These are phyloP conservation scores for Akebia trifoliata DNA, from an alignment of 164 flowering plant species.

Conservation along the genomic window DNA sequence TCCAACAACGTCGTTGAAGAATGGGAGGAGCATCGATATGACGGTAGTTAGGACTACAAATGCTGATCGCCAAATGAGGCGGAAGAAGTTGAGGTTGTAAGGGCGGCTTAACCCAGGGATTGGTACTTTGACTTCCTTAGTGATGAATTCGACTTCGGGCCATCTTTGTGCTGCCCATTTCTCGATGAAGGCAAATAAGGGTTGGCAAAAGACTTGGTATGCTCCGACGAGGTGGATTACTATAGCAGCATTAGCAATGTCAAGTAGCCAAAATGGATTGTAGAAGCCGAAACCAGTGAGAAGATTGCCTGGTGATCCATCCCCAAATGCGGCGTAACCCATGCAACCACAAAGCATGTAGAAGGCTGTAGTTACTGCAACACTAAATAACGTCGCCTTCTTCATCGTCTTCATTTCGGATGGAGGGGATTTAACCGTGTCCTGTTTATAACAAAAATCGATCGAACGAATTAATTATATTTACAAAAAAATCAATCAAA, in stretches of 20 bases:
- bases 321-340: constrained; percentile 71
- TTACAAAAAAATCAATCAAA: too few relatives aligned
- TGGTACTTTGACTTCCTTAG: constrained; percentile 32
- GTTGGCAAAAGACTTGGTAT: constrained; percentile 61
- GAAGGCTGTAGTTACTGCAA: constrained; percentile 45
- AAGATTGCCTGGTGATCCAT: constrained; percentile 48
- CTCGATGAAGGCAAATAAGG: constrained; percentile 59
- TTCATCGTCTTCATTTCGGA: constrained; percentile 59
- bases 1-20: constrained; percentile 61
- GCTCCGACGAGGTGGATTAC: constrained; percentile 71
- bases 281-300: constrained; percentile 68
- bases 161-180: constrained; percentile 35
- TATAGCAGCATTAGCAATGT: constrained; percentile 56
- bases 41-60: constrained; percentile 50
- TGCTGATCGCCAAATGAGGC: constrained; percentile 41
- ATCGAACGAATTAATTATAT: too few relatives aligned
- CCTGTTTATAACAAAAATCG: too few relatives aligned
- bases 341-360: constrained; percentile 64
- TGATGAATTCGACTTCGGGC: constrained; percentile 39
- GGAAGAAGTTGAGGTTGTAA: constrained; percentile 38
- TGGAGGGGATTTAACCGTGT: constrained; percentile 54
- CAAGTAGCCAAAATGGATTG: constrained; percentile 63
- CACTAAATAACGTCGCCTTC: constrained; percentile 38
- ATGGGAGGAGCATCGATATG: constrained; percentile 59
- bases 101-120: constrained; percentile 31